Percentiles rank a stretch among this genome's conserved stretches.
phyloP scores from a whole-genome alignment of 2,329 filamentous ascomycete genomes.

The Scedosporium dehoogii region DNA sequence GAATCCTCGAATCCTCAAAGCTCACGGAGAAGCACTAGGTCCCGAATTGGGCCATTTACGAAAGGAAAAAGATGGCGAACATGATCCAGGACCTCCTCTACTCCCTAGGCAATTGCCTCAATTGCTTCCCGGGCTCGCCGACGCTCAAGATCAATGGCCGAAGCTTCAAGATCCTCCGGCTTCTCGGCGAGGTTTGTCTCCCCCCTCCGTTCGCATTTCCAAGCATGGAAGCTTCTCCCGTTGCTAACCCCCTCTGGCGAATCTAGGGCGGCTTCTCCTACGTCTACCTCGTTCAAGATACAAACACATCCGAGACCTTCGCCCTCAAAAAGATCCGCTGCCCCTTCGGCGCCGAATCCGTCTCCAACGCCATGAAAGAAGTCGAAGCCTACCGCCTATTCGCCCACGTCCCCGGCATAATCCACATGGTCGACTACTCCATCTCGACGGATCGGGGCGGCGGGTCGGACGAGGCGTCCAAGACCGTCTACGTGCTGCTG shows the following conservation, averaged over 20 bases:
- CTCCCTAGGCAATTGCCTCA: slow-evolving; percentile 88
- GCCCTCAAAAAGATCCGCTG: slow-evolving; percentile 98
- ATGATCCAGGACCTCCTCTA: slow-evolving; percentile 83
- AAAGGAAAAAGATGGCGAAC: slow-evolving; percentile 54
- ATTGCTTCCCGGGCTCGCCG: slow-evolving; percentile 89
- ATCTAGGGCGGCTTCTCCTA: slow-evolving; percentile 89
- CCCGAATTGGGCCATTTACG: not conserved
- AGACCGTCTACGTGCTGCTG: slow-evolving; percentile 93
- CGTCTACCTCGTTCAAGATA: slow-evolving; percentile 96
- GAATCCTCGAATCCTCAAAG: not conserved
- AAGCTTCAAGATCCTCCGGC: slow-evolving; percentile 88
- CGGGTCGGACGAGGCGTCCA: slow-evolving; percentile 51
- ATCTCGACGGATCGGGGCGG: slow-evolving; percentile 63
- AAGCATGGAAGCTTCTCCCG: not conserved
- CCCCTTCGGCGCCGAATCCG: slow-evolving; percentile 93
- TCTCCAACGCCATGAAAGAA: slow-evolving; percentile 89
- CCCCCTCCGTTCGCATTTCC: not conserved
- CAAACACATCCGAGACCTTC: slow-evolving; percentile 69
- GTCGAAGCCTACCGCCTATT: slow-evolving; percentile 96
- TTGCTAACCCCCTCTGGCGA: not conserved
- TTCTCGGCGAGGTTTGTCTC: slow-evolving; percentile 72
- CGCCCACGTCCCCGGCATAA: slow-evolving; percentile 72
- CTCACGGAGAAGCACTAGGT: not conserved
- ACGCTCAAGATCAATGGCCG: slow-evolving; percentile 91
- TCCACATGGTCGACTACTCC: slow-evolving; percentile 72